Conservation (phyloP, 1,284 basidiomycete species). For the Boletellus deceptivus region DNA sequence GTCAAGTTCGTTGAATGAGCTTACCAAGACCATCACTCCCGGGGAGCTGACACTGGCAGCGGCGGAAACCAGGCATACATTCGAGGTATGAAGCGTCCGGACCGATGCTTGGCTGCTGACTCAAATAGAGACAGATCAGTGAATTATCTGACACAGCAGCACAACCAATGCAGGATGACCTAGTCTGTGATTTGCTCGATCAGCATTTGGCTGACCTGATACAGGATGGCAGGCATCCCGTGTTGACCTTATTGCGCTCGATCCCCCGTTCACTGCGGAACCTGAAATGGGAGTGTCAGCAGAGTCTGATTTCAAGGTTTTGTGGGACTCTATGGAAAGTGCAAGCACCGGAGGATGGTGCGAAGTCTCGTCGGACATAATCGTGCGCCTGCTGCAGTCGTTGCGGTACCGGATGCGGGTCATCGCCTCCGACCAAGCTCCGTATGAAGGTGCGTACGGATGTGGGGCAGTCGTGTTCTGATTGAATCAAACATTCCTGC, state of each 20-base stretch:
- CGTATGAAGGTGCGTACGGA: constrained; percentile 53
- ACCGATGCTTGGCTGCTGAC: not conserved
- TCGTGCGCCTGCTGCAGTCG: constrained; percentile 51
- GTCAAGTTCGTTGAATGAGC: constrained; percentile 33
- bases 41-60: constrained; percentile 57
- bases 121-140: constrained; percentile 15
- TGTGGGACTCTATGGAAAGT: constrained; percentile 53
- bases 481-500: constrained; percentile 7
- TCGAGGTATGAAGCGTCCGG: constrained; percentile 21
- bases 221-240: constrained; percentile 36
- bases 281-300: constrained; percentile 24
- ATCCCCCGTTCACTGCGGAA: constrained; percentile 62
- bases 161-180: constrained; percentile 13
- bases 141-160: constrained; percentile 1
- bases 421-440: constrained; percentile 49
- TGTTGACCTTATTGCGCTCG: constrained; percentile 64
- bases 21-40: constrained; percentile 48
- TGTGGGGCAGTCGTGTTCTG: not conserved
- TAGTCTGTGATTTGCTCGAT: constrained; percentile 18
- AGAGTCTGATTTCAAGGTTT: constrained; percentile 47
- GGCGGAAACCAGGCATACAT: constrained; percentile 16
- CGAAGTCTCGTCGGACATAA: constrained; percentile 49
- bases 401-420: constrained; percentile 48
- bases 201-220: constrained; percentile 13
- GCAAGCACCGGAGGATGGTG: constrained; percentile 63